A percentile compares a stretch with the other conserved stretches of the same genome.
Conservation (phyloP, 805 yeast genomes). For the Candida arabinofermentans region DNA sequence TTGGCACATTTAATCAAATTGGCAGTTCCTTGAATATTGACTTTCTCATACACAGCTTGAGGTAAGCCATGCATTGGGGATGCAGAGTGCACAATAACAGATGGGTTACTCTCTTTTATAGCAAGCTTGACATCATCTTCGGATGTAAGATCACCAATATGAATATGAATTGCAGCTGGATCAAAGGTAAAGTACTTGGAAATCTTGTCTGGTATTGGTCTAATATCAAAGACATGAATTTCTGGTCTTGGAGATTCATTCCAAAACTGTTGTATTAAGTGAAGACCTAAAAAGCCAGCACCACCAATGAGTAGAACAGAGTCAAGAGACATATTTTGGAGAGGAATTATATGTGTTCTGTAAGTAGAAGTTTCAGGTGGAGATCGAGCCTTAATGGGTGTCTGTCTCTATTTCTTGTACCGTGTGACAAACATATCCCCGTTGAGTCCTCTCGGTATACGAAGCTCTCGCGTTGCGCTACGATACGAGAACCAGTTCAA, state of each 20-base stretch:
- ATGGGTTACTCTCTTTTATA: slow-evolving; percentile 52
- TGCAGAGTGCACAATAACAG: slow-evolving; percentile 89
- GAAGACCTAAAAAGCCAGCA: slow-evolving; percentile 90
- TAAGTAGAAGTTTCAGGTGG: background rate
- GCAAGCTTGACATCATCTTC: slow-evolving; percentile 64
- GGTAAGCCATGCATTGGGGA: slow-evolving; percentile 91
- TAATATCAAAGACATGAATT: slow-evolving; percentile 85
- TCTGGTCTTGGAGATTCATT: slow-evolving; percentile 59
- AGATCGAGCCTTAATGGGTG: no score
- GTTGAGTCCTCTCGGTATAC: no score
- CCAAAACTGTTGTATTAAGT: slow-evolving; percentile 81
- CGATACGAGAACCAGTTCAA: no score
- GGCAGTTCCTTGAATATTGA: slow-evolving; percentile 85
- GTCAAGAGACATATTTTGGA: slow-evolving; percentile 26
- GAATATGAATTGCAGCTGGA: slow-evolving; percentile 50
- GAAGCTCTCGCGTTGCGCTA: no score
- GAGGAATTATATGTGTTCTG: background rate
- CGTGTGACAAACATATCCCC: no score
- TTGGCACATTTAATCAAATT: slow-evolving; percentile 66
- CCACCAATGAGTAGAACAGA: slow-evolving; percentile 92
- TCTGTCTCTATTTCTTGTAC: no score
- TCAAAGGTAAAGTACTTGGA: slow-evolving; percentile 76
- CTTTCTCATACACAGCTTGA: slow-evolving; percentile 80
- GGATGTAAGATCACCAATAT: slow-evolving; percentile 82
- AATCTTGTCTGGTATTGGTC: slow-evolving; percentile 74